phyloP scores from a whole-genome alignment of 1,139 yeast genomes.

The Lodderomyces oxycetoniae region DNA sequence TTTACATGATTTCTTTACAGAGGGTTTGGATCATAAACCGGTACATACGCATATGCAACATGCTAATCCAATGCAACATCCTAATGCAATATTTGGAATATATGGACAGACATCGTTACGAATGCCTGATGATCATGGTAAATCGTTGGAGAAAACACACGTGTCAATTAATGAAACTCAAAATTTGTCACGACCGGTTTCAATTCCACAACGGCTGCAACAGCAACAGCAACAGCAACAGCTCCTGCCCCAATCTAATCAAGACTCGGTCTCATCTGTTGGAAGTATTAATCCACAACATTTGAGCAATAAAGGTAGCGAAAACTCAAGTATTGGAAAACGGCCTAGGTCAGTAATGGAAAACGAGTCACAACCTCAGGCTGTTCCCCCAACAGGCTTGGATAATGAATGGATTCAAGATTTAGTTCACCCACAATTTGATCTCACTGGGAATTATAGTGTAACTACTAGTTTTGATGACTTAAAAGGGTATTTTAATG shows the following conservation, averaged over 20 bases:
- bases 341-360: conserved; percentile 7
- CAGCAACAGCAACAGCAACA: conserved; percentile 2
- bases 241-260: conserved; percentile 7
- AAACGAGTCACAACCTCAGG: conserved; percentile 9
- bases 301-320: conserved; percentile 5
- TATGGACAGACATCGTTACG: conserved; percentile 9
- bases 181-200: too few species aligned
- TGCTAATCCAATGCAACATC: conserved; percentile 14
- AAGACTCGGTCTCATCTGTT: conserved; percentile 7
- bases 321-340: conserved; percentile 1
- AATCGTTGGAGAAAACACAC: neutral
- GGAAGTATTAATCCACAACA: conserved; percentile 8
- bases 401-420: conserved; percentile 64
- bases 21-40: conserved; percentile 7
- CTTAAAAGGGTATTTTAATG: conserved; percentile 11
- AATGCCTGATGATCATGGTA: neutral
- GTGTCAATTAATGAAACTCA: too few species aligned
- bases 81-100: conserved; percentile 37
- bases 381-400: conserved; percentile 11
- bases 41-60: conserved; percentile 11
- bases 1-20: conserved; percentile 15
- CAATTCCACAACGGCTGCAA: conserved; percentile 2
- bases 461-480: conserved; percentile 11
- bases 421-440: conserved; percentile 60
- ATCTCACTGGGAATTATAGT: conserved; percentile 18